These are phyloP conservation scores for Russula foetens DNA, from an alignment of 768 basidiomycete genomes.

Conservation along the genomic window DNA sequence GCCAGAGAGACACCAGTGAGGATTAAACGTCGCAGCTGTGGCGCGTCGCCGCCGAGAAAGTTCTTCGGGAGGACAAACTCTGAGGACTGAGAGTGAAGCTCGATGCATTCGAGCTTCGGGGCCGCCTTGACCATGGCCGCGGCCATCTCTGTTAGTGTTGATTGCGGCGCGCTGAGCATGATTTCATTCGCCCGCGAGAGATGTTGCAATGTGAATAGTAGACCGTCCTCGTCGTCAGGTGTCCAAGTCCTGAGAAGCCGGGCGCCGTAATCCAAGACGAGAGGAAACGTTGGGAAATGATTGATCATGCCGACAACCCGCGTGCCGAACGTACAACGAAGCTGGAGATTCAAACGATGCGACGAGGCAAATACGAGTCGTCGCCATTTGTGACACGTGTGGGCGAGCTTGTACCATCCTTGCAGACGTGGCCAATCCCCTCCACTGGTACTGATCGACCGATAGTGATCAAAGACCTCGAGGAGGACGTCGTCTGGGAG, in stretches of 20 bases:
- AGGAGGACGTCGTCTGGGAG: constrained; percentile 12
- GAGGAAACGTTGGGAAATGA: constrained; percentile 1
- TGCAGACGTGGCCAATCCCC: background rate
- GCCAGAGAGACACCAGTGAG: constrained; percentile 4
- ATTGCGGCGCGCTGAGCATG: constrained; percentile 2
- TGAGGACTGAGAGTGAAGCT: constrained; percentile 4
- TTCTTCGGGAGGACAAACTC: constrained; percentile 3
- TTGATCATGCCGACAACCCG: background rate
- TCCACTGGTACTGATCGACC: background rate
- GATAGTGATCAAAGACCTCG: constrained; percentile 8
- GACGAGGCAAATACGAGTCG: constrained; percentile 12
- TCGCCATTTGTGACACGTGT: constrained; percentile 4
- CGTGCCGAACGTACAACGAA: constrained; percentile 6
- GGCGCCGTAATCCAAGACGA: constrained; percentile 9
- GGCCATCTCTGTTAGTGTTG: background rate
- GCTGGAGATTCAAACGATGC: constrained; percentile 5
- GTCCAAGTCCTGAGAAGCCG: constrained; percentile 2
- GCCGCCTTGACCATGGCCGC: background rate
- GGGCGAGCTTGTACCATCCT: constrained; percentile 14
- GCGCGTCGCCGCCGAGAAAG: constrained; percentile 3
- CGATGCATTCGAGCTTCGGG: constrained; percentile 2
- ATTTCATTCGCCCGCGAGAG: background rate
- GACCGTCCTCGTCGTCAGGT: background rate
- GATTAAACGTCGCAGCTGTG: constrained; percentile 2
- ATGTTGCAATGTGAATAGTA: background rate